Evolutionary conservation across 345 rosid genomes (phyloP).

Genomic region (Eucalyptus cloeziana): DNA sequence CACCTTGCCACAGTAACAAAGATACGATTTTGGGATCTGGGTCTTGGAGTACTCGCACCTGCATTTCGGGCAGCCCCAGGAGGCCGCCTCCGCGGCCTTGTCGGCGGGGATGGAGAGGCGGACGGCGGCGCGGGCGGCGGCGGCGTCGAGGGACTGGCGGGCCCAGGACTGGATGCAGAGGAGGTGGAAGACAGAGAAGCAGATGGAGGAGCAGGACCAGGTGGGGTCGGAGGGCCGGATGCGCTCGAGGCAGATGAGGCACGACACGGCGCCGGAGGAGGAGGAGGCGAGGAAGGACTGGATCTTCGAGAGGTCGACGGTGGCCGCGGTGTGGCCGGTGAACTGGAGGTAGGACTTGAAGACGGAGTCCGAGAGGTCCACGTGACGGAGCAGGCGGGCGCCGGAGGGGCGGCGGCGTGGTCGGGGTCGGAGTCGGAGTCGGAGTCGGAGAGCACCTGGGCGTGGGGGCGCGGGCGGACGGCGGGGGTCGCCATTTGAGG

Average conservation of each 20-base stretch:
- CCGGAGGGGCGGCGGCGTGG: slow-evolving; percentile 19
- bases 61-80: slow-evolving; percentile 91
- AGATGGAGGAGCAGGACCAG: slow-evolving; percentile 76
- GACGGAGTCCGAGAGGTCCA: slow-evolving; percentile 65
- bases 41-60: slow-evolving; percentile 45
- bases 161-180: slow-evolving; percentile 90
- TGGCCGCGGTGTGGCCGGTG: slow-evolving; percentile 26
- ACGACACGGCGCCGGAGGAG: slow-evolving; percentile 77
- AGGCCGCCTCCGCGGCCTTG: slow-evolving; percentile 30
- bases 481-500: slow-evolving; percentile 28
- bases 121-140: slow-evolving; percentile 51
- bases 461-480: slow-evolving; percentile 1
- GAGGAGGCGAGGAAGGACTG: slow-evolving; percentile 77
- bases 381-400: slow-evolving; percentile 3
- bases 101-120: slow-evolving; percentile 49
- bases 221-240: slow-evolving; percentile 70
- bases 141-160: slow-evolving; percentile 61
- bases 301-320: slow-evolving; percentile 70
- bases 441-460: not conserved
- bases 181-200: slow-evolving; percentile 79
- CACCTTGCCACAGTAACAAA: slow-evolving; percentile 77
- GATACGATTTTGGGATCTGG: slow-evolving; percentile 44
- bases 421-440: slow-evolving; percentile 54
- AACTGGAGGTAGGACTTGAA: slow-evolving; percentile 71
- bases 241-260: slow-evolving; percentile 88